Conservation (phyloP, 164 flowering plant species). For the Taxillus chinensis region DNA sequence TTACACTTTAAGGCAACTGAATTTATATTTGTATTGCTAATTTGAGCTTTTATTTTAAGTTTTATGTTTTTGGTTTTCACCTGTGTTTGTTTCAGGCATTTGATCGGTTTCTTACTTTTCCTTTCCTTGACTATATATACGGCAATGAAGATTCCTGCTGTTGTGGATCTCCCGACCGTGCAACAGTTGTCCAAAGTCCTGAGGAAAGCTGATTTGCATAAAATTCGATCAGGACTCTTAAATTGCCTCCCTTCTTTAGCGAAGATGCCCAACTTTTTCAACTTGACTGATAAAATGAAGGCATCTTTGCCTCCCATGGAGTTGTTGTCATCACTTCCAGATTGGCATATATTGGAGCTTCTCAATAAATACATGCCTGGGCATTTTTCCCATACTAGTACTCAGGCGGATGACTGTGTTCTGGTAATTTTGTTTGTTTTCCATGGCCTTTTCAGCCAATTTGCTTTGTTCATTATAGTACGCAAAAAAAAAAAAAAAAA, state of each 20-base stretch:
- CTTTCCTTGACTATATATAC: conserved; percentile 88
- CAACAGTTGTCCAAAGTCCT: conserved; percentile 58
- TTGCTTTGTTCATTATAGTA: neutral
- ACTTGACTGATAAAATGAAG: conserved; percentile 38
- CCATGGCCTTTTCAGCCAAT: neutral
- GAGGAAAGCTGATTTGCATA: conserved; percentile 60
- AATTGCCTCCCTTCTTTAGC: conserved; percentile 78
- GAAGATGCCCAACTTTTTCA: conserved; percentile 57
- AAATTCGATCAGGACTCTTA: conserved; percentile 47
- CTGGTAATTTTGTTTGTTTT: conserved; percentile 40
- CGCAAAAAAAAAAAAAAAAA: too few relatives aligned
- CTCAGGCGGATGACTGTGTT: conserved; percentile 58
- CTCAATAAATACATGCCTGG: conserved; percentile 76
- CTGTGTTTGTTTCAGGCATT: conserved; percentile 50
- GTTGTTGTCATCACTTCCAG: conserved; percentile 42
- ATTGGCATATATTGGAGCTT: conserved; percentile 60
- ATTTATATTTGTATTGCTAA: too few relatives aligned
- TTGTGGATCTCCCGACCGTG: conserved; percentile 58
- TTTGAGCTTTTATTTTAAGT: too few relatives aligned
- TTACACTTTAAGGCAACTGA: too few relatives aligned
- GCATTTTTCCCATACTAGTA: conserved; percentile 47
- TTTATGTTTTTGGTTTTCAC: neutral
- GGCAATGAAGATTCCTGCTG: conserved; percentile 68
- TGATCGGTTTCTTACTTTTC: conserved; percentile 92
- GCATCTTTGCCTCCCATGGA: conserved; percentile 48